These are phyloP conservation scores for Podospora anserina DNA, from an alignment of 495 filamentous ascomycete species.

Conservation along the genomic window DNA sequence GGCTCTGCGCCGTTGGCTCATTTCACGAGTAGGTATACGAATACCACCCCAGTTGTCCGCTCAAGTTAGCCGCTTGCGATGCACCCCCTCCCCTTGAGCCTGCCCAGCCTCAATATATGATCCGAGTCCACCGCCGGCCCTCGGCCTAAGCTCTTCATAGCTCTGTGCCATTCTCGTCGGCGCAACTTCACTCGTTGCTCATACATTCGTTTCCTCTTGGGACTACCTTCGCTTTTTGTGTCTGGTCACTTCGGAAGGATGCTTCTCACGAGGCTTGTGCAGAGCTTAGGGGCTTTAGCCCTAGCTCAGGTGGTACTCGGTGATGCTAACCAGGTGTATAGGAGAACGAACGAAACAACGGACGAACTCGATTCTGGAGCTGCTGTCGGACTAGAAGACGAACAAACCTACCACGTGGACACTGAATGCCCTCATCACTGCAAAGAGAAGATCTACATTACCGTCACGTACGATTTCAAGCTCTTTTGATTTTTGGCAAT, in stretches of 20 bases:
- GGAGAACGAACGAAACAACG: slow-evolving; percentile 19
- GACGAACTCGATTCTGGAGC: neutral
- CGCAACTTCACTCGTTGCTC: slow-evolving; percentile 26
- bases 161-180: slow-evolving; percentile 18
- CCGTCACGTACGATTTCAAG: neutral
- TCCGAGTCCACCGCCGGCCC: slow-evolving; percentile 23
- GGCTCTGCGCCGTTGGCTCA: slow-evolving; percentile 27
- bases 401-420: neutral
- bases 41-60: neutral
- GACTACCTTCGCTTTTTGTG: slow-evolving; percentile 22
- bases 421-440: neutral
- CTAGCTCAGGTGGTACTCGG: slow-evolving; percentile 24
- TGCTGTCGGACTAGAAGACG: neutral
- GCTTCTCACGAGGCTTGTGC: slow-evolving; percentile 30
- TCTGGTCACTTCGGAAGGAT: slow-evolving; percentile 18
- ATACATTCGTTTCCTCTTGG: slow-evolving; percentile 23
- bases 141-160: slow-evolving; percentile 7
- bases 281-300: slow-evolving; percentile 27
- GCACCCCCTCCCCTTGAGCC: neutral
- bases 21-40: slow-evolving; percentile 7
- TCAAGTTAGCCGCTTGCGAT: neutral
- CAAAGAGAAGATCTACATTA: neutral
- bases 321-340: slow-evolving; percentile 13
- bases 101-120: slow-evolving; percentile 30
- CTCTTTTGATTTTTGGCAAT: neutral